Evolutionary conservation across 169 alveolate genomes (phyloP), one percentile per base, ranked within the genome.

Genomic region (Eimeria brunetti): DNA sequence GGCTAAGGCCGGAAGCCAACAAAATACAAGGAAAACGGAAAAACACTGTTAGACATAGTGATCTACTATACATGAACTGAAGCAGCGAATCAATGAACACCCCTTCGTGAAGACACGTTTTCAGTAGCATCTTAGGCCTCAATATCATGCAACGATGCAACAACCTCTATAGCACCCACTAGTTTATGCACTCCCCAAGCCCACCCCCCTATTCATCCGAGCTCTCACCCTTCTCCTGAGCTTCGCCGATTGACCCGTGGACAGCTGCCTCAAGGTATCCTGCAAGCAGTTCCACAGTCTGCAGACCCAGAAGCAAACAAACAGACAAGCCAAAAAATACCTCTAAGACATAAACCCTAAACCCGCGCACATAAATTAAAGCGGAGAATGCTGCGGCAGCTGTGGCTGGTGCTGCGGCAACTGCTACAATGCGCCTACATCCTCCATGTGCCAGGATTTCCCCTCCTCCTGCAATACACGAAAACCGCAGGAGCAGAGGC

Each of bases 401-500:
- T 7, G 11, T n/a, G 9, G 75, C 75, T 64, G 75, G n/a, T n/a
- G 75, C 16, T 64, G 41, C 22, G 44, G n/a, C 41, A 27, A 8
- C 75, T 64, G 41, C 38, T 27, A 3, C 75, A 64, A 36, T 73
- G 84, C 20, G 33, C 84, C 53, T 38, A 73, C 84, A 24, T 73
- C 84, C 11, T 11, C 0, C 7, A 38, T 41, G 56, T 36, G 84
- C 53, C 53, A 73, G 58, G 1, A n/a, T 73, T 73, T n/a, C 53
- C 84, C 84, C 53, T 73, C 84, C 53, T 73, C 84, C 84, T 73
- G 84, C 51, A 38, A 30, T 24, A 22, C 84, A 73, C 30, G 30
- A 36, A 36, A 27, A 14, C 84, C 30, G 58, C 84, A 6, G 0
- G 8, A 18, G 33, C 58, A 36, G 84, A 20, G 16, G 12, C 49